Evolutionary conservation across 306 rosid species (phyloP).

Genomic region (Vigna radiata): DNA sequence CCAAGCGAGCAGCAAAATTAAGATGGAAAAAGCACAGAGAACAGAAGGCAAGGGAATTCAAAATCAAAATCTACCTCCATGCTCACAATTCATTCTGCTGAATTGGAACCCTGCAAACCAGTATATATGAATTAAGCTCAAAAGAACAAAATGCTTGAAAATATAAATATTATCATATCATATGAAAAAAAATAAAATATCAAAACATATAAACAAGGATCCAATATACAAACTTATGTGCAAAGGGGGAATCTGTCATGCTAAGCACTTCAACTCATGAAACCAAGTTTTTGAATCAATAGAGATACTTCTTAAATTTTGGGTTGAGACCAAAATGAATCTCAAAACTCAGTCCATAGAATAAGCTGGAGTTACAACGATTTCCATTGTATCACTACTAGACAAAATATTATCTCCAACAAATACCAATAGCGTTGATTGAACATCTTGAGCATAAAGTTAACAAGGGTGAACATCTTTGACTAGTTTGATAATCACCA

Average conservation of each 20-base stretch:
- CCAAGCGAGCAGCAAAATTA: too few relatives aligned
- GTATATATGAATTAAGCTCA: constrained; percentile 33
- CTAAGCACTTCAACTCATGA: constrained; percentile 25
- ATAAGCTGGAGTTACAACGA: neutral
- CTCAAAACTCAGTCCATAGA: neutral
- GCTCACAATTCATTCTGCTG: constrained; percentile 90
- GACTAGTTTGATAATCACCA: neutral
- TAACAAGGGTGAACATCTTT: neutral
- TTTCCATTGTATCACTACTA: neutral
- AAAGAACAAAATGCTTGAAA: constrained; percentile 21
- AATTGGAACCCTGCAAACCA: constrained; percentile 72
- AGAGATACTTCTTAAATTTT: neutral
- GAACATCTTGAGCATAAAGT: neutral
- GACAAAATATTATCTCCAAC: neutral
- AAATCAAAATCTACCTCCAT: constrained; percentile 74
- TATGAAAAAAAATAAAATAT: constrained; percentile 5
- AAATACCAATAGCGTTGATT: neutral
- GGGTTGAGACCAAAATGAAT: neutral
- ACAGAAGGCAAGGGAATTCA: constrained; percentile 7
- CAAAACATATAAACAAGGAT: constrained; percentile 24
- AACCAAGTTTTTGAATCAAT: constrained; percentile 8
- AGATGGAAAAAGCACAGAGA: neutral
- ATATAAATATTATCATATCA: neutral
- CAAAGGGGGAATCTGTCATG: neutral
- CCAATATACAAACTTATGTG: neutral